Evolutionary conservation across 306 rosid species (phyloP).

Genomic region (Lupinus albus): DNA sequence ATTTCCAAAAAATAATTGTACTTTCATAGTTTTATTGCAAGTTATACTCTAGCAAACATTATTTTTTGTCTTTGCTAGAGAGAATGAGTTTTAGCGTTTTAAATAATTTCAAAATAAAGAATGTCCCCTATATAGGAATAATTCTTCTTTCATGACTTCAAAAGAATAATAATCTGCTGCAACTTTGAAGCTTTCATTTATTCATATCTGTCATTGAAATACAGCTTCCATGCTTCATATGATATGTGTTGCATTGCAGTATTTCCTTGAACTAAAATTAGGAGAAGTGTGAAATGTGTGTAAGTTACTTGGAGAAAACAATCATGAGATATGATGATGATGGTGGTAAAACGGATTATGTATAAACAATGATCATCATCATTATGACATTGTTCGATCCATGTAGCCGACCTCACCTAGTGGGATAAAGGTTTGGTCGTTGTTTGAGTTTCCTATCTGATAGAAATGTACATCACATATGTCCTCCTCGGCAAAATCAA

Average conservation of each 20-base stretch:
- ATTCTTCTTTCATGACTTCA: not conserved
- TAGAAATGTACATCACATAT: not conserved
- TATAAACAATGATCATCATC: slow-evolving; percentile 10
- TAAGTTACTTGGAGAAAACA: not conserved
- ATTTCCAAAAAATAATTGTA: not conserved
- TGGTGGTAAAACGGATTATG: not conserved
- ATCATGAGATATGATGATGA: not conserved
- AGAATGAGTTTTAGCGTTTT: slow-evolving; percentile 15
- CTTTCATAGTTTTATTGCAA: not conserved
- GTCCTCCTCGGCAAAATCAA: slow-evolving; percentile 18
- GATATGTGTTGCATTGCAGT: no score
- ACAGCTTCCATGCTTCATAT: no score
- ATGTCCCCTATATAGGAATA: slow-evolving; percentile 13
- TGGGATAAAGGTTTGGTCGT: no score
- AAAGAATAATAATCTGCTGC: no score
- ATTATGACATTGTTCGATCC: no score
- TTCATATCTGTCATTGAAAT: not conserved
- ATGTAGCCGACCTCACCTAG: no score
- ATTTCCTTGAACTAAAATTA: not conserved
- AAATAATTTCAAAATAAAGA: slow-evolving; percentile 13
- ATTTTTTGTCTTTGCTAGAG: slow-evolving; percentile 12
- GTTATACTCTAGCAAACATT: not conserved
- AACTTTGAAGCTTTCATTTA: not conserved
- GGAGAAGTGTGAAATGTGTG: not conserved
- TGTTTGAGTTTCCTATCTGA: slow-evolving; percentile 4